Base-by-base conservation (phyloP, 1,284 basidiomycete genomes). In the Erythrobasidium hasegawianum region DNA sequence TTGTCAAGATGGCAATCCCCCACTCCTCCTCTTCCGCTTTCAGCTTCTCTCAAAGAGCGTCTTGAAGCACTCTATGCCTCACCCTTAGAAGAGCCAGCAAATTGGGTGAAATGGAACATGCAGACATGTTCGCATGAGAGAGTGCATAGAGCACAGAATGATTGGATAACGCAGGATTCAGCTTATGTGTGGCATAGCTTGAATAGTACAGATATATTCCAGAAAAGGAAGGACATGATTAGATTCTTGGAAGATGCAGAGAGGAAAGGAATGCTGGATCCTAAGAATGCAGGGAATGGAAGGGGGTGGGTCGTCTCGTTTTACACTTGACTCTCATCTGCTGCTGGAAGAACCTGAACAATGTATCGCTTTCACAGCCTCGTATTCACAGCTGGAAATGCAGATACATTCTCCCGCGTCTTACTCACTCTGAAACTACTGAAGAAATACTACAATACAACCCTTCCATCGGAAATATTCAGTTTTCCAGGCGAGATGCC, bases 341-440 rank as follows among this genome's bases (percentile, higher is more conserved):
- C n/a, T n/a, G n/a, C 2, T 0, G 50, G 59, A 14, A 54, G 45
- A 1, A 68, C 29, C 27, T 24, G 52, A 11, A 14, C 39, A 20
- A 29, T 16, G 47, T 26, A n/a, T 38, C 52, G 59, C 40, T 69
- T 68, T 7, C 67, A 77, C 27, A 80, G 80, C 0, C 77, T 81
- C 47, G 79, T 82, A 27, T 78, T 79, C 72, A 78, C 79, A 22
- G 80, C 80, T n/a, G 80, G 81, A 4, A 81, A 81, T 70, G 79
- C 77, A 55, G 80, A 81, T 71, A 81, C 80, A 0, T 75, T 81
- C 13, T 60, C 73, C 40, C 75, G 80, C 24, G 79, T 79, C 9
- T 72, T 78, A 50, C 77, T 78, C 72, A 76, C 75, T 16, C 74
- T 81, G 22, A 67, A 74, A 39, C 76, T 80, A 71, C 61, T 81